Evolutionary conservation across 2,329 filamentous ascomycete genomes (phyloP).

Genomic region (Keithomyces neogunnii): DNA sequence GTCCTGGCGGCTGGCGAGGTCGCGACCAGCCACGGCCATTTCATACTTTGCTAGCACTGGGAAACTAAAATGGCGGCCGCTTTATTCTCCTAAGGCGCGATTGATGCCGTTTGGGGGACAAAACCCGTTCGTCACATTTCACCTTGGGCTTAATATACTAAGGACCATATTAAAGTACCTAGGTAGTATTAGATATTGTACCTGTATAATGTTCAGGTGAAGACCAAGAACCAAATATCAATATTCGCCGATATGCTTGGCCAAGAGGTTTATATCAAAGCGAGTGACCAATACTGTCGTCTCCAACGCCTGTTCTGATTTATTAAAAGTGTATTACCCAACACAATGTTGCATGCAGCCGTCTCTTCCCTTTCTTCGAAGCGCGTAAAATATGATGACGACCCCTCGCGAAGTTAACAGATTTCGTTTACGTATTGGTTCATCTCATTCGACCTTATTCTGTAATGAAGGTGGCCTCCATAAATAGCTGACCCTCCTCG

Average conservation of each 20-base stretch:
- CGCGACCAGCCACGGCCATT: neutral
- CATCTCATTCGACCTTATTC: constrained; percentile 25
- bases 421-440: neutral
- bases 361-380: constrained; percentile 8
- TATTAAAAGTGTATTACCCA: constrained; percentile 10
- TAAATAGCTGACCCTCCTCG: constrained; percentile 74
- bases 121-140: neutral
- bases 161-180: neutral
- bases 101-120: neutral
- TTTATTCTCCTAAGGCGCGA: too few species aligned
- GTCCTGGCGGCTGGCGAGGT: neutral
- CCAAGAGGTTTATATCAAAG: constrained; percentile 10
- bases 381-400: neutral
- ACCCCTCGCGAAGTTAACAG: too few species aligned
- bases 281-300: constrained; percentile 15
- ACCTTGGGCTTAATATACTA: neutral
- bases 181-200: constrained; percentile 2
- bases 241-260: constrained; percentile 5
- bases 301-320: constrained; percentile 15
- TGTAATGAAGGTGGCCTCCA: constrained; percentile 94
- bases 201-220: constrained; percentile 2
- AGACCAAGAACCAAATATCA: neutral
- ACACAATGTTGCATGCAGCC: constrained; percentile 7
- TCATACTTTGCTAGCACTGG: too few species aligned
- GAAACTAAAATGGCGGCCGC: too few species aligned